Percentiles rank a stretch among this genome's conserved stretches.
phyloP scores from a whole-genome alignment of 345 rosid genomes.

The Acer negundo region DNA sequence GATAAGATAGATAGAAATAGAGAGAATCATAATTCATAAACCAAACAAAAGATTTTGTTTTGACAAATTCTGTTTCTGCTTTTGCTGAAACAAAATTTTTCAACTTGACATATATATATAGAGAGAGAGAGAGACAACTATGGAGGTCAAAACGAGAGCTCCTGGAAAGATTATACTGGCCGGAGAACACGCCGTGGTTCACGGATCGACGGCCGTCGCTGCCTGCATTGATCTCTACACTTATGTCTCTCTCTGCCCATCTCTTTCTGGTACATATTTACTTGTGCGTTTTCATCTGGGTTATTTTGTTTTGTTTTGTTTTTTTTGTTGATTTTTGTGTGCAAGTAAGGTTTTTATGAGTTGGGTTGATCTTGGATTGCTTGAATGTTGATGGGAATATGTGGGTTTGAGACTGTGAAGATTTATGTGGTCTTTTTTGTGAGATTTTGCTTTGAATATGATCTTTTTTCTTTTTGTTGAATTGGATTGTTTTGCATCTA shows the following conservation, averaged over 20 bases:
- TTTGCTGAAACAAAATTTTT: neutral
- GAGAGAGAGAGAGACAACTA: slow-evolving; percentile 13
- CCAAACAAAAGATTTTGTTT: neutral
- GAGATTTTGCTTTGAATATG: slow-evolving; percentile 9
- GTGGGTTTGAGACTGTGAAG: neutral
- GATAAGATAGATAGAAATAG: neutral
- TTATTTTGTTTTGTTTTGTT: neutral
- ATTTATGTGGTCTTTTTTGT: neutral
- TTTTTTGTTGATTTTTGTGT: neutral
- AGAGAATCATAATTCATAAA: neutral
- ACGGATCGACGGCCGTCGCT: slow-evolving; percentile 91
- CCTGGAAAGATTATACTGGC: slow-evolving; percentile 95
- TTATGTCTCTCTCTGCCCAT: slow-evolving; percentile 54
- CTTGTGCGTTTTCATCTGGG: neutral
- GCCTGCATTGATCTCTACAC: slow-evolving; percentile 88
- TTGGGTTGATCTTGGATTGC: slow-evolving; percentile 15
- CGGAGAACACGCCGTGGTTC: slow-evolving; percentile 97
- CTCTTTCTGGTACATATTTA: slow-evolving; percentile 44
- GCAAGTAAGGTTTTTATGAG: neutral
- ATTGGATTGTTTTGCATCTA: neutral
- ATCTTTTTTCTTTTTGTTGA: neutral
- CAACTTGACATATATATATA: neutral
- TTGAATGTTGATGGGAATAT: slow-evolving; percentile 21
- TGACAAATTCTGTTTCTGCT: neutral
- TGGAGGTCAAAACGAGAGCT: slow-evolving; percentile 93